Evolutionary conservation across 78 protist species (phyloP).

Genomic region (Chrysochromulina parva): DNA sequence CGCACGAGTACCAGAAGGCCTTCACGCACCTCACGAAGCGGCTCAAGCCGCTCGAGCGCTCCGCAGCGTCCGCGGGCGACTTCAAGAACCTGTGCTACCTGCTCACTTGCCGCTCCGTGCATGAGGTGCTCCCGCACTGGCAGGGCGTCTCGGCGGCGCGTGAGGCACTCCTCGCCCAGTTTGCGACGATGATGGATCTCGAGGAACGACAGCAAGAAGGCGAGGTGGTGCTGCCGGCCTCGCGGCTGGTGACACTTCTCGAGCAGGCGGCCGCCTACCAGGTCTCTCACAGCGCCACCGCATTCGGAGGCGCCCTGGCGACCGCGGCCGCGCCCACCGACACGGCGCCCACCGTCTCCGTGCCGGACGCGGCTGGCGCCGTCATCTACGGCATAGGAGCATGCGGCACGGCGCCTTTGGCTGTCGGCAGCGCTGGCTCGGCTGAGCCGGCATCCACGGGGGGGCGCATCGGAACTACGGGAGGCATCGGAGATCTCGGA

Average conservation of each 20-base stretch:
- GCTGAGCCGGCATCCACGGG: too few species aligned
- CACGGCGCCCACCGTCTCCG: too few species aligned
- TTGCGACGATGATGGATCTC: constrained; percentile 25
- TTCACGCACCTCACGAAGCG: constrained; percentile 56
- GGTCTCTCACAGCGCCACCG: constrained; percentile 40
- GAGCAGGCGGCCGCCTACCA: constrained; percentile 81
- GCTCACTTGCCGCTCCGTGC: constrained; percentile 67
- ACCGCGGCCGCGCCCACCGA: too few species aligned
- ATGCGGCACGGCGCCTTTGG: too few species aligned
- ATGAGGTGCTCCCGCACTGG: constrained; percentile 55
- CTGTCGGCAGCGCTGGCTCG: too few species aligned
- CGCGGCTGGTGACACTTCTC: constrained; percentile 43
- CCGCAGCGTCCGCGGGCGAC: constrained; percentile 59
- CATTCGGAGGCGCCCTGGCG: too few species aligned
- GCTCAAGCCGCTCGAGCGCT: constrained; percentile 77
- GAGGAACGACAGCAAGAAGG: not conserved
- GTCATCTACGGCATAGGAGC: too few species aligned
- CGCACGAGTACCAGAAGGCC: constrained; percentile 66
- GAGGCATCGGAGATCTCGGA: too few species aligned
- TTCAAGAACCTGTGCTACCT: constrained; percentile 78
- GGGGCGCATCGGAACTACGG: too few species aligned
- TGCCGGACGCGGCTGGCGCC: too few species aligned
- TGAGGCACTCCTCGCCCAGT: constrained; percentile 54
- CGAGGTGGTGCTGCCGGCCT: not conserved
- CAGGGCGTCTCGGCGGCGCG: constrained; percentile 58